These are phyloP conservation scores for Corchorus capsularis DNA, from an alignment of 345 rosid genomes.

Conservation along the genomic window DNA sequence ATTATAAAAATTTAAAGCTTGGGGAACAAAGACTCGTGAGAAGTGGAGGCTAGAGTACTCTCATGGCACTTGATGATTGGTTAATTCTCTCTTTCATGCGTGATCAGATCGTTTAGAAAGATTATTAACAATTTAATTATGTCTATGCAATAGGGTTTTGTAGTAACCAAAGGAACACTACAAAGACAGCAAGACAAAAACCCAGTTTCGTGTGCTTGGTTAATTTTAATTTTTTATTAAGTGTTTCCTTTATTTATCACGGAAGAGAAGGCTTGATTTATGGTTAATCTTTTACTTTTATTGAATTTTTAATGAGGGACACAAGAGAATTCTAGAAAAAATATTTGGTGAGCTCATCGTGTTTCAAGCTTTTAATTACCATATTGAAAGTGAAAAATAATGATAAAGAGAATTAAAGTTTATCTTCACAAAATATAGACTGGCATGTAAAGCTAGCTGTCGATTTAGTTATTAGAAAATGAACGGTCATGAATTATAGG, in stretches of 20 bases:
- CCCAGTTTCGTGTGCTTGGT: conserved; percentile 35
- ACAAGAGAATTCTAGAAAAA: neutral
- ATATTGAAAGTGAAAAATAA: neutral
- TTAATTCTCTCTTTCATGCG: conserved; percentile 25
- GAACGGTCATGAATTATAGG: neutral
- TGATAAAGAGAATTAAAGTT: neutral
- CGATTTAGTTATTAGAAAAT: too few species aligned
- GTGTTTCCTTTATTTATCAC: neutral
- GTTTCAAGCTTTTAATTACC: neutral
- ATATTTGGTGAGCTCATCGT: neutral
- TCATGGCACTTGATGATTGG: conserved; percentile 30
- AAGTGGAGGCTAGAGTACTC: neutral
- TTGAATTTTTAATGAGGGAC: neutral
- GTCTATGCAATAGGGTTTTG: conserved; percentile 20
- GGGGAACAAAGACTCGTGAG: conserved; percentile 19
- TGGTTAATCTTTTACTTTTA: conserved; percentile 2
- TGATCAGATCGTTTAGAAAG: conserved; percentile 15
- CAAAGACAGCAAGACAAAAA: conserved; percentile 37
- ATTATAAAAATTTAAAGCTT: conserved; percentile 3
- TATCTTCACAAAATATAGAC: neutral
- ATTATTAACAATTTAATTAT: conserved; percentile 19
- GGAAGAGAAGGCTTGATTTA: conserved; percentile 28
- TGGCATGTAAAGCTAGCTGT: neutral
- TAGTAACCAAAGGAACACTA: conserved; percentile 38
- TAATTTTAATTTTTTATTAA: neutral